phyloP scores from a whole-genome alignment of 306 rosid genomes.

The Fragaria nilgerrensis region DNA sequence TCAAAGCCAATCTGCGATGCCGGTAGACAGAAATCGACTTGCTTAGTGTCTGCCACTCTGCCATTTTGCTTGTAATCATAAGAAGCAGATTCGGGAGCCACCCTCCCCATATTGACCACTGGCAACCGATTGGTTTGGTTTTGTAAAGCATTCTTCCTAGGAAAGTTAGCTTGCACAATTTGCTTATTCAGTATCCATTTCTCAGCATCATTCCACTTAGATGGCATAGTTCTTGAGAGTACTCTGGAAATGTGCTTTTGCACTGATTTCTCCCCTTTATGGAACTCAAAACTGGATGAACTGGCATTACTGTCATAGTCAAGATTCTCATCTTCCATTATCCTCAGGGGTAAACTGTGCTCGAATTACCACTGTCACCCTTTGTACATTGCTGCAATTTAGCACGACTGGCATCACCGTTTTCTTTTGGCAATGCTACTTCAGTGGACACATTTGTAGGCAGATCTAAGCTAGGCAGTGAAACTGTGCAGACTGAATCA shows the following conservation, averaged over 20 bases:
- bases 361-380: conserved; percentile 58
- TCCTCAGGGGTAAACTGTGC: conserved; percentile 55
- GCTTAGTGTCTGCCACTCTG: conserved; percentile 57
- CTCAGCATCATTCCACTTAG: conserved; percentile 96
- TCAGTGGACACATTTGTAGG: conserved; percentile 40
- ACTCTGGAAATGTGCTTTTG: conserved; percentile 54
- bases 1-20: conserved; percentile 54
- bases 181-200: conserved; percentile 91
- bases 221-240: conserved; percentile 71
- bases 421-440: conserved; percentile 40
- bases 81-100: conserved; percentile 67
- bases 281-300: conserved; percentile 97
- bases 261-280: conserved; percentile 71
- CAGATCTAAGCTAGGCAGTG: conserved; percentile 53
- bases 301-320: conserved; percentile 97
- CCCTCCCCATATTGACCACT: conserved; percentile 53
- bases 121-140: conserved; percentile 58
- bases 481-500: conserved; percentile 45
- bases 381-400: conserved; percentile 49
- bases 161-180: conserved; percentile 35
- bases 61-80: conserved; percentile 50
- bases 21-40: conserved; percentile 72
- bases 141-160: conserved; percentile 51
- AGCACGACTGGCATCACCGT: conserved; percentile 27
- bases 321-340: conserved; percentile 71